phyloP scores from a whole-genome alignment of 192 early-diverging fungal species.

The Podochytrium sp. region DNA sequence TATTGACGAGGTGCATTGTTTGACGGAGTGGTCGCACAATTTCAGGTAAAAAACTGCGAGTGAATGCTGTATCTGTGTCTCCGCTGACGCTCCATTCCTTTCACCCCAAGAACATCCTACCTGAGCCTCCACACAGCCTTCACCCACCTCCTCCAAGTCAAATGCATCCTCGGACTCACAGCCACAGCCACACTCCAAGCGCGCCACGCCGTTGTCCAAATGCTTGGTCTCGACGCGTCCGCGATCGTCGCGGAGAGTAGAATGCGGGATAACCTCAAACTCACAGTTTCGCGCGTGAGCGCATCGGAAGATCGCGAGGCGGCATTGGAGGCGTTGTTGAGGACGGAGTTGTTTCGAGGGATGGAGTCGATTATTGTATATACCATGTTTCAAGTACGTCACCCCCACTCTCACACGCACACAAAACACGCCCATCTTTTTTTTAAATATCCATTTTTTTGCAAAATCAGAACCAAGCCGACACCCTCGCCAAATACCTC shows the following conservation, averaged over 20 bases:
- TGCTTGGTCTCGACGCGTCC: constrained; percentile 60
- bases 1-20: constrained; percentile 84
- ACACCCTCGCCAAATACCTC: constrained; percentile 70
- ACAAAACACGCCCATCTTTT: constrained; percentile 8
- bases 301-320: constrained; percentile 49
- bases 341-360: constrained; percentile 49
- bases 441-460: constrained; percentile 24
- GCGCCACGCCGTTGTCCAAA: constrained; percentile 53
- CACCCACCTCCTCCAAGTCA: constrained; percentile 44
- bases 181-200: constrained; percentile 71
- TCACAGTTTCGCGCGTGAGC: constrained; percentile 55
- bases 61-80: neutral
- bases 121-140: constrained; percentile 61
- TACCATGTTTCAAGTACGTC: constrained; percentile 51
- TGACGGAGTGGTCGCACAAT: constrained; percentile 86
- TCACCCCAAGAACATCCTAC: constrained; percentile 53
- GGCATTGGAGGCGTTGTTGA: constrained; percentile 58
- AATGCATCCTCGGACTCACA: constrained; percentile 71
- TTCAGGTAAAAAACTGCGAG: constrained; percentile 63
- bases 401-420: neutral
- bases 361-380: constrained; percentile 74
- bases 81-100: constrained; percentile 1
- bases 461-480: constrained; percentile 63
- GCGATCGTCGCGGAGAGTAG: constrained; percentile 58
- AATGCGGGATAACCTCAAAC: constrained; percentile 64